These are phyloP conservation scores for Eucalyptus cloeziana DNA, from an alignment of 345 rosid species.

Conservation along the genomic window DNA sequence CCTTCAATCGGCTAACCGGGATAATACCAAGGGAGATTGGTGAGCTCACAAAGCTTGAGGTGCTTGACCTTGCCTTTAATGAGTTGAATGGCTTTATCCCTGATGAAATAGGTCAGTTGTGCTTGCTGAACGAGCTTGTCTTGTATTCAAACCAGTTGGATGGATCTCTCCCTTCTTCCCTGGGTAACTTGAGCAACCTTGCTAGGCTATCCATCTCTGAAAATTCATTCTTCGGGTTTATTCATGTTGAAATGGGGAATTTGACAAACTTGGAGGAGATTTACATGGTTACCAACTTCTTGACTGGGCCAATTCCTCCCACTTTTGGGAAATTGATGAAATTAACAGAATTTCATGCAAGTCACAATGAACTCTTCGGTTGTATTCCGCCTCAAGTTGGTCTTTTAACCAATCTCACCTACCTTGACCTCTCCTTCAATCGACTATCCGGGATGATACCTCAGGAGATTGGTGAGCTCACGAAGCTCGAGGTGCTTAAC, in stretches of 20 bases:
- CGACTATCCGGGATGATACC: too few relatives aligned
- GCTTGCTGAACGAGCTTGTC: neutral
- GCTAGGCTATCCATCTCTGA: neutral
- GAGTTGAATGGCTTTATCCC: constrained; percentile 9
- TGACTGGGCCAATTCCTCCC: constrained; percentile 9
- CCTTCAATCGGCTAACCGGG: neutral
- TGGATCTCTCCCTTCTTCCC: constrained; percentile 11
- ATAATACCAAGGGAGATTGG: constrained; percentile 5
- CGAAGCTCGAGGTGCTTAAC: too few relatives aligned
- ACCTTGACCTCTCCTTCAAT: too few relatives aligned
- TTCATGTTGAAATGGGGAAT: constrained; percentile 14
- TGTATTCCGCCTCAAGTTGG: too few relatives aligned
- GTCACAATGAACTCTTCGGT: neutral
- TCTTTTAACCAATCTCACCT: too few relatives aligned
- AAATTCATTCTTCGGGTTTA: constrained; percentile 9
- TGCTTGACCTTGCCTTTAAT: neutral
- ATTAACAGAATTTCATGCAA: neutral
- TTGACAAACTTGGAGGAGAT: neutral
- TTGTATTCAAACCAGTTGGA: neutral
- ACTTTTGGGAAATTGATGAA: neutral
- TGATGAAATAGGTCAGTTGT: constrained; percentile 4
- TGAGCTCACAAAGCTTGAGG: neutral
- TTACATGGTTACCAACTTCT: neutral
- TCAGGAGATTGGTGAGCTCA: too few relatives aligned
- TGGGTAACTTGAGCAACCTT: constrained; percentile 8